Percentiles rank a stretch among this genome's conserved stretches.
phyloP scores from a whole-genome alignment of 2,329 filamentous ascomycete species.

The Calonectria honghensis region DNA sequence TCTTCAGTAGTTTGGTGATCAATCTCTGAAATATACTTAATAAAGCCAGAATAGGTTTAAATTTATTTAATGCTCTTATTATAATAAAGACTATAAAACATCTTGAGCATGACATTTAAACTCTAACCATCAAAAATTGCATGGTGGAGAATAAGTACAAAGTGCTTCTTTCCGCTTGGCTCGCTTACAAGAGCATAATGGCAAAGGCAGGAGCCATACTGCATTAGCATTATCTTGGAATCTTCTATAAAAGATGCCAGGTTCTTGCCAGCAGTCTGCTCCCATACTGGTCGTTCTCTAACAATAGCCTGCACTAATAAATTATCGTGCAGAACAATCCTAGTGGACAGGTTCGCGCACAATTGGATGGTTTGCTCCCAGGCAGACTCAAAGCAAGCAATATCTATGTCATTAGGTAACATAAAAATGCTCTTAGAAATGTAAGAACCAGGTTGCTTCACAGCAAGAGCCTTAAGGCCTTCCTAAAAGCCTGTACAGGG shows the following conservation, averaged over 20 bases:
- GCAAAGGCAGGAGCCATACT: slow-evolving; percentile 19
- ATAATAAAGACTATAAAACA: not conserved
- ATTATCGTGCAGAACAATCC: not conserved
- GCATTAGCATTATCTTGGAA: not conserved
- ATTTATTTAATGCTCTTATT: not conserved
- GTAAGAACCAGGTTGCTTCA: slow-evolving; percentile 36
- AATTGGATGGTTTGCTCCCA: slow-evolving; percentile 14
- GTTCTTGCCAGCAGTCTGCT: not conserved
- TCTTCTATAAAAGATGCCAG: not conserved
- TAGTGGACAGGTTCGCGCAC: not conserved
- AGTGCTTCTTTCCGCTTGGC: slow-evolving; percentile 3
- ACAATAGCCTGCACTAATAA: slow-evolving; percentile 6
- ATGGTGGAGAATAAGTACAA: slow-evolving; percentile 15
- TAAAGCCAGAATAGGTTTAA: not conserved
- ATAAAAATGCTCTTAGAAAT: slow-evolving; percentile 26
- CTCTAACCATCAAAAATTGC: slow-evolving; percentile 20
- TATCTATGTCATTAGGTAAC: slow-evolving; percentile 4
- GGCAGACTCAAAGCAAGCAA: not conserved
- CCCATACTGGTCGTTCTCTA: not conserved
- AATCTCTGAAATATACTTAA: slow-evolving; percentile 12
- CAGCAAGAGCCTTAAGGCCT: slow-evolving; percentile 55
- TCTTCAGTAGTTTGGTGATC: not conserved
- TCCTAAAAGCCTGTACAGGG: slow-evolving; percentile 61
- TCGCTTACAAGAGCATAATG: not conserved
- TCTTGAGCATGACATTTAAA: slow-evolving; percentile 22